Conservation (phyloP, 2,329 filamentous ascomycete species). For the Fusarium buharicum region DNA sequence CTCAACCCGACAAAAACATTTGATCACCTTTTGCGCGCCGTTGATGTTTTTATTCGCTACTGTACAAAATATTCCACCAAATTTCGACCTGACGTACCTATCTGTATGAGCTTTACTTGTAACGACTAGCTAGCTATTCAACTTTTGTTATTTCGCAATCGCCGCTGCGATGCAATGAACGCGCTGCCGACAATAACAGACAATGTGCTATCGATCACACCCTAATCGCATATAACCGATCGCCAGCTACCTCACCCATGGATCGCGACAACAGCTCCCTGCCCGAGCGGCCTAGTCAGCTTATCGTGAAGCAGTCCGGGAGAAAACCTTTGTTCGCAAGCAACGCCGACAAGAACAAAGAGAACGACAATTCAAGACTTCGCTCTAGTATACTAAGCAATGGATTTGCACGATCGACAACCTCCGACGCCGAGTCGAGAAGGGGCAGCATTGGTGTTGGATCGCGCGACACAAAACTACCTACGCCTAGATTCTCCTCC, state of each 20-base stretch:
- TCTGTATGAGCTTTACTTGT: conserved; percentile 2
- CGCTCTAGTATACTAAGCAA: conserved; percentile 28
- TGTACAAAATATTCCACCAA: conserved; percentile 18
- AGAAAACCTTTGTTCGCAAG: conserved; percentile 54
- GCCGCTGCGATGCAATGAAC: conserved; percentile 41
- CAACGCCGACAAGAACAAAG: conserved; percentile 40
- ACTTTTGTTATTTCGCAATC: conserved; percentile 6
- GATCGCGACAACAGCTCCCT: conserved; percentile 43
- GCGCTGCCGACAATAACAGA: conserved; percentile 22
- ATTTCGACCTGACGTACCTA: conserved; percentile 7
- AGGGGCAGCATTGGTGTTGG: conserved; percentile 38
- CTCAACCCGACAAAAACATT: conserved; percentile 38
- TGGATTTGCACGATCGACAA: conserved; percentile 40
- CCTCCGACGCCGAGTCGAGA: conserved; percentile 41
- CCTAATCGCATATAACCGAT: conserved; percentile 24
- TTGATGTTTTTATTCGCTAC: conserved; percentile 29
- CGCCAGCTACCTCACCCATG: conserved; percentile 30
- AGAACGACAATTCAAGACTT: conserved; percentile 28
- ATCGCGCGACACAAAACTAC: conserved; percentile 51
- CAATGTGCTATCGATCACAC: conserved; percentile 36
- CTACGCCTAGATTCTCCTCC: conserved; percentile 47
- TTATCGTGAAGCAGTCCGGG: conserved; percentile 55
- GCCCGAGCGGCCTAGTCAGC: conserved; percentile 40
- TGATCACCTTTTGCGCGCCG: conserved; percentile 28
- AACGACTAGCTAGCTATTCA: background rate